These are phyloP conservation scores for Vararia minispora DNA, from an alignment of 768 basidiomycete species.

Conservation along the genomic window DNA sequence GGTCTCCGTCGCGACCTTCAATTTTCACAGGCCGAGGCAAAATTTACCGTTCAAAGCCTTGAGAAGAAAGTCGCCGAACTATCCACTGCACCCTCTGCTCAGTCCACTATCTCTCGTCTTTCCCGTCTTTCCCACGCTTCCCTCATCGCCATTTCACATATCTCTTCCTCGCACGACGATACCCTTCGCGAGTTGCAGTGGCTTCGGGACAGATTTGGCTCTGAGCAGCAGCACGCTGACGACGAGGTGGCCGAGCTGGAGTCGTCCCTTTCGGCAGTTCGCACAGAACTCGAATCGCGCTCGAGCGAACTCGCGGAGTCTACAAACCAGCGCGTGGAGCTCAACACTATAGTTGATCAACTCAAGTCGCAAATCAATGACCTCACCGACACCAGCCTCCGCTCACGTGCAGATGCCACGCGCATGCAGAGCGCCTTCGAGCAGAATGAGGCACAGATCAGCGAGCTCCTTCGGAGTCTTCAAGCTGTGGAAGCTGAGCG, in stretches of 20 bases:
- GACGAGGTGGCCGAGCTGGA: conserved; percentile 1
- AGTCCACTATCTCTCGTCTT: conserved; percentile 11
- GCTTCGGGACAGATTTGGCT: conserved; percentile 8
- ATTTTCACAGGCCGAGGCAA: conserved; percentile 58
- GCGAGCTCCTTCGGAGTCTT: conserved; percentile 32
- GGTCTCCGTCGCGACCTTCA: conserved; percentile 48
- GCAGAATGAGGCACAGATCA: conserved; percentile 32
- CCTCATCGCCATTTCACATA: conserved; percentile 8
- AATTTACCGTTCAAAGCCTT: conserved; percentile 49
- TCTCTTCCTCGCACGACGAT: conserved; percentile 5
- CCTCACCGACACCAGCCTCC: conserved; percentile 3
- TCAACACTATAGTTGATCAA: conserved; percentile 5
- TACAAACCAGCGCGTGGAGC: conserved; percentile 4
- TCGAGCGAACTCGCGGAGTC: background rate
- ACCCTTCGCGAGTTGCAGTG: conserved; percentile 9
- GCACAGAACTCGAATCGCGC: background rate
- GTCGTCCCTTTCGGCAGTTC: conserved; percentile 2
- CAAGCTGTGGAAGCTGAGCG: conserved; percentile 56
- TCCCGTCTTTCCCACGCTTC: conserved; percentile 12
- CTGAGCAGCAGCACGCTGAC: conserved; percentile 8
- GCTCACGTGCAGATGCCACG: conserved; percentile 2
- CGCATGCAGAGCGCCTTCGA: conserved; percentile 21
- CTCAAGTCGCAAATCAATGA: conserved; percentile 7
- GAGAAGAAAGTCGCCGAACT: conserved; percentile 37
- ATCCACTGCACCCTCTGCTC: conserved; percentile 11